Evolutionary conservation across 306 rosid genomes (phyloP), one percentile per base, ranked within the genome.

Genomic region (Acacia acuminata): DNA sequence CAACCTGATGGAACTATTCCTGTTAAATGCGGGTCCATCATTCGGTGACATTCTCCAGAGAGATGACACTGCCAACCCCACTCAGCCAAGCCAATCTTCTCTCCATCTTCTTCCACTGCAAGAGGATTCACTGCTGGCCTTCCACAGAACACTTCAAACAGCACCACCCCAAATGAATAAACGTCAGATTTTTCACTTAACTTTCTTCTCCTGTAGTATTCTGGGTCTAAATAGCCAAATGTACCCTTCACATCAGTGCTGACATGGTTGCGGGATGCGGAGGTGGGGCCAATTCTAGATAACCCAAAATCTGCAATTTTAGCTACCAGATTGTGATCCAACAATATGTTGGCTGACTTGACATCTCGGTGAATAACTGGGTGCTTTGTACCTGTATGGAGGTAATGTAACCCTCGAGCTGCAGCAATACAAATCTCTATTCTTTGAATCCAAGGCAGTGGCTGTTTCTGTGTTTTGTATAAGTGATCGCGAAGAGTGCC

Each of bases 251-350:
- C 88, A 44, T 84, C 24, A 22, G 89, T 88, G 81, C 78, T 89
- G 15, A 91, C 87, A 70, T 87, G 86, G 48, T 70, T 84, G n/a
- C 69, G 63, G 22, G 80, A 47, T 17, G 68, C 10, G 4, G 75
- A 79, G 25, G 47, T 50, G 66, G 86, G 40, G 50, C 79, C 81
- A 69, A 65, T 63, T 85, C 80, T 85, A 53, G 88, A 88, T 71
- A 91, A 75, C 76, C 94, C 94, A 36, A 91, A 91, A 84, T 91
- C 91, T 0, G 92, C 81, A 80, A 89, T 75, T 77, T 86, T 87
- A 3, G 94, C 85, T 0, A 78, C 85, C 75, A 40, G 78, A 36
- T 90, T 78, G 6, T 85, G 73, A 75, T 89, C 94, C 61, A 91
- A 78, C 48, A 91, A 83, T 69, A 89, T 91, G 81, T 91, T 91